Conservation (phyloP, 805 yeast genomes). For the Saturnispora serradocipensis region DNA sequence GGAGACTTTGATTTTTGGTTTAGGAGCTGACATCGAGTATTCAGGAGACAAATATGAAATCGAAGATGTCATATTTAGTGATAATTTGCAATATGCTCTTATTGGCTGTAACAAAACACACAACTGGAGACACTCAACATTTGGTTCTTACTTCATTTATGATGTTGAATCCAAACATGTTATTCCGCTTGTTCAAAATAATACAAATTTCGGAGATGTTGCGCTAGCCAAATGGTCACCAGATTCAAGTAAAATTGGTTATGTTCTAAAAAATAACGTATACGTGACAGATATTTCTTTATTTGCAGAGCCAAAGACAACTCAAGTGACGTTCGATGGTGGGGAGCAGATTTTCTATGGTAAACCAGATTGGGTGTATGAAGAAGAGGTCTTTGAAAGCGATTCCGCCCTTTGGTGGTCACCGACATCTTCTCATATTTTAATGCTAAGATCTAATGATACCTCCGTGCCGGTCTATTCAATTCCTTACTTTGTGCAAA, state of each 20-base stretch:
- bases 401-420: slow-evolving; percentile 86
- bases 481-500: slow-evolving; percentile 65
- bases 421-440: slow-evolving; percentile 53
- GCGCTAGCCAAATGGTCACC: slow-evolving; percentile 68
- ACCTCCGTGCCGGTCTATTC: slow-evolving; percentile 63
- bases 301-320: slow-evolving; percentile 19
- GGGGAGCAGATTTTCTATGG: slow-evolving; percentile 69
- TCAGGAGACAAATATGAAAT: slow-evolving; percentile 36
- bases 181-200: slow-evolving; percentile 18
- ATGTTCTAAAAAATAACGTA: slow-evolving; percentile 61
- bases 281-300: slow-evolving; percentile 37
- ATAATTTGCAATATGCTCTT: slow-evolving; percentile 51
- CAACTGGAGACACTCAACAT: slow-evolving; percentile 68
- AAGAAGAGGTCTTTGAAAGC: slow-evolving; percentile 72
- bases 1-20: slow-evolving; percentile 37
- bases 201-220: slow-evolving; percentile 18
- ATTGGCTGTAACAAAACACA: slow-evolving; percentile 52
- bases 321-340: slow-evolving; percentile 62
- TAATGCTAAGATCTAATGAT: slow-evolving; percentile 64
- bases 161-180: slow-evolving; percentile 31
- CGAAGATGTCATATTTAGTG: slow-evolving; percentile 53
- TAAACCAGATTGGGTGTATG: slow-evolving; percentile 91
- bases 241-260: slow-evolving; percentile 53
- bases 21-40: slow-evolving; percentile 35
- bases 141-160: slow-evolving; percentile 53